Percentiles rank a stretch among this genome's conserved stretches.
Evolutionary conservation across 2,329 filamentous ascomycete genomes (phyloP).

Genomic region (Botryotinia narcissicola): DNA sequence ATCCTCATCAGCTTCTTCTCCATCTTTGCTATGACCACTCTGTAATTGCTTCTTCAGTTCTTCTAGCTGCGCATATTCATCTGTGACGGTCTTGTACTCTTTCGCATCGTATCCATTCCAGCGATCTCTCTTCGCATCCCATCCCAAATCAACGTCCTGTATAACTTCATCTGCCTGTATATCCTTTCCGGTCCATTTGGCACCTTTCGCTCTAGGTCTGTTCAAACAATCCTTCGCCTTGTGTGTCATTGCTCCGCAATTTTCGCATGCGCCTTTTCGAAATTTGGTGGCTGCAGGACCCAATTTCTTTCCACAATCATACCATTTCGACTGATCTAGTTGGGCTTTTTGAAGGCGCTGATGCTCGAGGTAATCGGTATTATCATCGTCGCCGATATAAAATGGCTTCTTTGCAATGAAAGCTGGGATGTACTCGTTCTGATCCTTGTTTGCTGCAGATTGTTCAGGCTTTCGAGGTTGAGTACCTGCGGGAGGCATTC

Average conservation of each 20-base stretch:
- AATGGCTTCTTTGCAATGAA: conserved; percentile 99
- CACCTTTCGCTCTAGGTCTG: conserved; percentile 82
- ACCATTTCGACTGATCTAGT: conserved; percentile 75
- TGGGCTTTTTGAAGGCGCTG: conserved; percentile 74
- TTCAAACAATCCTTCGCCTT: conserved; percentile 92
- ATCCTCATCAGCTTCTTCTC: conserved; percentile 51
- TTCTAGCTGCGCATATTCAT: conserved; percentile 86
- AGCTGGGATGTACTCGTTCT: conserved; percentile 96
- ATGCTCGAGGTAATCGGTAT: conserved; percentile 91
- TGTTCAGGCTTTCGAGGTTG: conserved; percentile 38
- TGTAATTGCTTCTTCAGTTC: conserved; percentile 58
- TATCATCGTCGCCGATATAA: conserved; percentile 78
- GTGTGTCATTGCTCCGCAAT: conserved; percentile 96
- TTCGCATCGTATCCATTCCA: conserved; percentile 97
- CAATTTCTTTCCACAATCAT: conserved; percentile 80
- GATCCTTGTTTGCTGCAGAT: conserved; percentile 67
- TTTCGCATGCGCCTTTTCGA: conserved; percentile 96
- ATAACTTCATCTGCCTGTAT: conserved; percentile 90
- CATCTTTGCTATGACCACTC: conserved; percentile 47
- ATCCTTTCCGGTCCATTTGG: conserved; percentile 86
- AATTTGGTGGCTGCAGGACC: conserved; percentile 93
- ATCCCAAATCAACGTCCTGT: conserved; percentile 82
- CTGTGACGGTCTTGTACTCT: conserved; percentile 82
- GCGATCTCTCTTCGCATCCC: conserved; percentile 95
- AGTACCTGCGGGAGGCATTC: conserved; percentile 43